Conservation (phyloP, 805 yeast genomes). For the Wickerhamiella azymoides region DNA sequence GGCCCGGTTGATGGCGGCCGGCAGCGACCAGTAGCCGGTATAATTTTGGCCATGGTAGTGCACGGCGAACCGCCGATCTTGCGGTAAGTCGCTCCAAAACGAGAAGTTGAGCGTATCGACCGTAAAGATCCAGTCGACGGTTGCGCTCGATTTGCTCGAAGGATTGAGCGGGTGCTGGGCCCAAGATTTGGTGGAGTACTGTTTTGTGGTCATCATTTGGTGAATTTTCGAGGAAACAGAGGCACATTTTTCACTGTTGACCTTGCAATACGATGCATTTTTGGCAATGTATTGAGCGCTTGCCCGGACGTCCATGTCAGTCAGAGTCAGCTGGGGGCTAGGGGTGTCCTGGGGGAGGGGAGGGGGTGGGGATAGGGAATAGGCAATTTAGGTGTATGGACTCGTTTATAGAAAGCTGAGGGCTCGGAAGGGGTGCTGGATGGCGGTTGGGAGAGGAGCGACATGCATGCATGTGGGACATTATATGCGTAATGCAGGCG, state of each 20-base stretch:
- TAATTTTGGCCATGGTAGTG: slow-evolving; percentile 23
- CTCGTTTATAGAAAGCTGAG: no score
- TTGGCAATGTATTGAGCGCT: slow-evolving; percentile 22
- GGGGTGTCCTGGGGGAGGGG: no score
- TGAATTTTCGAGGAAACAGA: slow-evolving; percentile 23
- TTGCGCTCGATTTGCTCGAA: slow-evolving; percentile 1
- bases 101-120: slow-evolving; percentile 32
- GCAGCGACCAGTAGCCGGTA: slow-evolving; percentile 35
- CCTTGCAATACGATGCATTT: slow-evolving; percentile 22
- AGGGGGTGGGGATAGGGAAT: neutral
- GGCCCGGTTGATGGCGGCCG: slow-evolving; percentile 32
- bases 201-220: slow-evolving; percentile 19
- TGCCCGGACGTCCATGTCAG: slow-evolving; percentile 21
- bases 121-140: slow-evolving; percentile 29
- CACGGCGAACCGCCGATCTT: slow-evolving; percentile 25
- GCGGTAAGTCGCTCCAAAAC: slow-evolving; percentile 30
- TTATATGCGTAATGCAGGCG: no score
- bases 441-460: no score
- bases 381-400: no score
- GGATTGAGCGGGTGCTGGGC: slow-evolving; percentile 27
- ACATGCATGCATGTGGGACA: no score
- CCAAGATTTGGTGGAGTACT: slow-evolving; percentile 28
- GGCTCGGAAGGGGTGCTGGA: no score
- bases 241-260: slow-evolving; percentile 20
- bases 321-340: no score